Percentiles rank a stretch among this genome's conserved stretches.
These are phyloP conservation scores for Hortiboletus campestris DNA, from an alignment of 768 basidiomycete species.

Conservation along the genomic window DNA sequence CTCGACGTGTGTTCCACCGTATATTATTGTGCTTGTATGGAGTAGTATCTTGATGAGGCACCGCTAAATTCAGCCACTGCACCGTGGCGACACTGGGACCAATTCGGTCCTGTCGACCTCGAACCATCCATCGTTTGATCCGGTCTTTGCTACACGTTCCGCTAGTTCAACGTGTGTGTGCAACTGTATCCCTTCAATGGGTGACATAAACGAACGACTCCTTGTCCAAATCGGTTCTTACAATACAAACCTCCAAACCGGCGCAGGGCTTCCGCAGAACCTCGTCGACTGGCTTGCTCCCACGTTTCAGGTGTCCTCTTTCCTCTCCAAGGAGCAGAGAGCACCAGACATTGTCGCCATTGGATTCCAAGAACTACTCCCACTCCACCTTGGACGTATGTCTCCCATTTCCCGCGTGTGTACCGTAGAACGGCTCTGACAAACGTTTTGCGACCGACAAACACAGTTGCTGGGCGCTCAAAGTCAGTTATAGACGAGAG, in stretches of 20 bases:
- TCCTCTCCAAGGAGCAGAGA: constrained; percentile 59
- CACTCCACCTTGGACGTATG: constrained; percentile 83
- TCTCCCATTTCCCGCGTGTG: constrained; percentile 19
- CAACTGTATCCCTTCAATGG: constrained; percentile 5
- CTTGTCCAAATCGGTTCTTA: constrained; percentile 85
- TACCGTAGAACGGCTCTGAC: neutral
- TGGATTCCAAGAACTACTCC: constrained; percentile 91
- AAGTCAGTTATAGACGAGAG: constrained; percentile 65
- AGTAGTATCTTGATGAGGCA: too few species aligned
- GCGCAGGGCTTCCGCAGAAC: constrained; percentile 72
- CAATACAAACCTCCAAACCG: constrained; percentile 87
- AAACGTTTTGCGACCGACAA: constrained; percentile 2
- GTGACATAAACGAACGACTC: constrained; percentile 31
- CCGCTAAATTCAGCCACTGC: too few species aligned
- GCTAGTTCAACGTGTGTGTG: too few species aligned
- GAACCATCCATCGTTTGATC: too few species aligned
- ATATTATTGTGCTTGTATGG: too few species aligned
- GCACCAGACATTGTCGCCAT: constrained; percentile 88
- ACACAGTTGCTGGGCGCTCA: constrained; percentile 75
- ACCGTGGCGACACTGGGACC: too few species aligned
- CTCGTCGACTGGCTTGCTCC: constrained; percentile 91
- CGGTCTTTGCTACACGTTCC: too few species aligned
- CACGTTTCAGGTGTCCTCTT: constrained; percentile 70
- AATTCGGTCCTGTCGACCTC: neutral
- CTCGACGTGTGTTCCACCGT: too few species aligned